Evolutionary conservation across 192 early-diverging fungal genomes (phyloP).

Genomic region (Physocladia obscura): DNA sequence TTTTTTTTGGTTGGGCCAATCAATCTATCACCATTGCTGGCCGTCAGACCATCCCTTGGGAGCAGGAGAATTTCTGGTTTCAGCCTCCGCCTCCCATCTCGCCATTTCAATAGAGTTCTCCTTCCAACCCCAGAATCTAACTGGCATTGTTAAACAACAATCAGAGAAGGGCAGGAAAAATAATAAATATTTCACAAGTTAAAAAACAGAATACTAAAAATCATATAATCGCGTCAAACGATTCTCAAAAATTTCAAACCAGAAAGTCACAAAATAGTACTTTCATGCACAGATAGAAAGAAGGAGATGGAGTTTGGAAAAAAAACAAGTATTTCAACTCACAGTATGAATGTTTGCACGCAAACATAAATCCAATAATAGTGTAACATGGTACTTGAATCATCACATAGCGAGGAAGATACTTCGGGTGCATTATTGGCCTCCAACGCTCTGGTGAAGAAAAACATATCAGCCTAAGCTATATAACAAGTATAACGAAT

Average conservation of each 20-base stretch:
- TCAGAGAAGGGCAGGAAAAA: background rate
- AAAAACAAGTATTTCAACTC: constrained; percentile 38
- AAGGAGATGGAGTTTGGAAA: no score
- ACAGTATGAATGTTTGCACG: constrained; percentile 72
- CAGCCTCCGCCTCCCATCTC: constrained; percentile 42
- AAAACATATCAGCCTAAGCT: no score
- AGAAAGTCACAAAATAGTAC: no score
- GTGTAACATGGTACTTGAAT: constrained; percentile 57
- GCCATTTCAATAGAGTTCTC: constrained; percentile 83
- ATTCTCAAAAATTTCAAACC: background rate
- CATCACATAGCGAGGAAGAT: constrained; percentile 44
- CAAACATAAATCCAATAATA: constrained; percentile 75
- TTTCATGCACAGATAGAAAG: no score
- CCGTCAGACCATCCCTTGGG: constrained; percentile 26
- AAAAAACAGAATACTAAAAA: no score
- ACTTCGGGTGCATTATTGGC: constrained; percentile 46
- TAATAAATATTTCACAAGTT: no score
- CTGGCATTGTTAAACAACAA: constrained; percentile 36
- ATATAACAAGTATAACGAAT: no score
- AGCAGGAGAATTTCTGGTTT: background rate
- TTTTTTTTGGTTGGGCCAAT: no score
- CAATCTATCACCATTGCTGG: constrained; percentile 16
- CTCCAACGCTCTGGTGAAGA: constrained; percentile 39
- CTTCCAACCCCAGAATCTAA: constrained; percentile 88
- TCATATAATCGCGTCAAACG: no score